Base-by-base conservation (phyloP, 495 filamentous ascomycete species). In the Choiromyces venosus region DNA sequence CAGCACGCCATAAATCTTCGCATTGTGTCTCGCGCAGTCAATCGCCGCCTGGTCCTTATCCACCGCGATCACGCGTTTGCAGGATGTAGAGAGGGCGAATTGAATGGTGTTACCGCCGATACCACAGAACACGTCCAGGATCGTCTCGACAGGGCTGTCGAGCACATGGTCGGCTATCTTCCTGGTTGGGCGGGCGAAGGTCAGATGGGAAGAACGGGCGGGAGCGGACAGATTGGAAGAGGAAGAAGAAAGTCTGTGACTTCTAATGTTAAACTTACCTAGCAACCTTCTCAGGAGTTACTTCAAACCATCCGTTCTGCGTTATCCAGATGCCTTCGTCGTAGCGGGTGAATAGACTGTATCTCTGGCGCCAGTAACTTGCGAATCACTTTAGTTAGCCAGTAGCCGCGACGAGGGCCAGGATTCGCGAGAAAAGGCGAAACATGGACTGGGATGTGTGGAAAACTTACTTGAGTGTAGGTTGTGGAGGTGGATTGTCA, bases 51-150 rank as follows among this genome's bases (percentile, higher is more conserved):
- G 85, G 79, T 97, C 88, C 69, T 89, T 91, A 83, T 99, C 95
- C 79, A 98, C 91, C 40, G 91, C 93, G 80, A 97, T 92, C 66
- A 99, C 87, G 66, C 87, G 89, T 38, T 88, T 86, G 90, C 93
- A 98, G 68, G 88, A 86, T 14, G 86, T 87, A 4, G 90, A 90
- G 10, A 88, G 85, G 19, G 95, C 95, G 79, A 98, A 96, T 38
- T 93, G 92, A 74, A 99, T 99, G n/a, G 90, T 87, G 81, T 99
- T 98, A 68, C 94, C 95, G 21, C 95, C 95, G 12, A 93, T 92
- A 39, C 95, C 95, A 35, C 89, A 91, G 84, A 99, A 98, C 25
- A 90, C 87, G 81, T 99, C 95, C 64, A 99, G 87, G 39, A 98
- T 86, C 82, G 76, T 87, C 81, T 70, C 84, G 74, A 85, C 80